phyloP scores from a whole-genome alignment of 179 eudicot species.

The Heliamphora pulchella region DNA sequence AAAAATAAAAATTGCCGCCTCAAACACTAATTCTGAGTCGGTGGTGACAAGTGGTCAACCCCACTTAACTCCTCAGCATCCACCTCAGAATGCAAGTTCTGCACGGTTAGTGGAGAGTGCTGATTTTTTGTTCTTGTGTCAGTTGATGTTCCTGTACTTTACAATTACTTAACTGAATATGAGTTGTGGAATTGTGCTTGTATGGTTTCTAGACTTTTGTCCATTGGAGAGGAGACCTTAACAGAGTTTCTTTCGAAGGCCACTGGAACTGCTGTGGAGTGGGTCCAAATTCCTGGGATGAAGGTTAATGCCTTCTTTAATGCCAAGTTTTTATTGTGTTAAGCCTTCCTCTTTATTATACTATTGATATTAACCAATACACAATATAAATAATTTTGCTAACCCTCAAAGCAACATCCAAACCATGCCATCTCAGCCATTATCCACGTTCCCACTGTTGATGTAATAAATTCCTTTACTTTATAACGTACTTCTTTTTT shows the following conservation, averaged over 20 bases:
- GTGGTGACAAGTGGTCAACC: constrained; percentile 95
- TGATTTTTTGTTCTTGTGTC: constrained; percentile 35
- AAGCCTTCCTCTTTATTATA: background rate
- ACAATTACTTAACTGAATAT: constrained; percentile 25
- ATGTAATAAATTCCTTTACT: background rate
- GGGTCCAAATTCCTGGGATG: constrained; percentile 99
- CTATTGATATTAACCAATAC: background rate
- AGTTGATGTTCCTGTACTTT: constrained; percentile 26
- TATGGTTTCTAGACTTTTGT: constrained; percentile 71
- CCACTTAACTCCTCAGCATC: constrained; percentile 75
- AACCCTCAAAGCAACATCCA: constrained; percentile 20
- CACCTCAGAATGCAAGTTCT: constrained; percentile 96
- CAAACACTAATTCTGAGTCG: constrained; percentile 87
- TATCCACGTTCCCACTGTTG: constrained; percentile 14
- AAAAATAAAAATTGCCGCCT: constrained; percentile 53
- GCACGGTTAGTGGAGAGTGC: constrained; percentile 75
- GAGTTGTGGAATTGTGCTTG: constrained; percentile 23
- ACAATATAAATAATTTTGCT: constrained; percentile 12
- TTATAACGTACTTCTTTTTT: background rate
- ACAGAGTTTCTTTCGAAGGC: too few relatives aligned
- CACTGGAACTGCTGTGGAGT: constrained; percentile 99
- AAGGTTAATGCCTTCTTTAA: constrained; percentile 40
- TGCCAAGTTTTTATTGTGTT: constrained; percentile 6
- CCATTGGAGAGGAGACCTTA: constrained; percentile 99
- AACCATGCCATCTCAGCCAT: constrained; percentile 8